Evolutionary conservation across 208 protist genomes (phyloP).

Genomic region (Novymonas esmeraldas): DNA sequence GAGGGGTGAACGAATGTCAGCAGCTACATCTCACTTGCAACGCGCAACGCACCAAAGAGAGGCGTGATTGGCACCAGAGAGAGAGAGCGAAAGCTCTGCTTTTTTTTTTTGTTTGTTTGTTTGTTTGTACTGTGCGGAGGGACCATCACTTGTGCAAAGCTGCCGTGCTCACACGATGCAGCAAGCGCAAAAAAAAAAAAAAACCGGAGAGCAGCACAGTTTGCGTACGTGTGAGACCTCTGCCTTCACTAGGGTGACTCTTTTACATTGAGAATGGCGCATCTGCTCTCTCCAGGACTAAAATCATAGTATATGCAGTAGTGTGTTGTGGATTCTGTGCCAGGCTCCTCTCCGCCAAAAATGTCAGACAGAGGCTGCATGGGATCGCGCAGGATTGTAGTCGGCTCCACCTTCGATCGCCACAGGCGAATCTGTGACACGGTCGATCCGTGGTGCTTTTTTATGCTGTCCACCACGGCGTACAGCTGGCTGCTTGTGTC

Average conservation of each 20-base stretch:
- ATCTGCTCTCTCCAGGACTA: constrained; percentile 32
- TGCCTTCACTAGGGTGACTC: background rate
- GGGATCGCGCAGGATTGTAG: constrained; percentile 60
- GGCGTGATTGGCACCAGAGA: too few relatives aligned
- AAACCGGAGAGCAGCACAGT: background rate
- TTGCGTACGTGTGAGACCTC: background rate
- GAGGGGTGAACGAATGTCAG: too few relatives aligned
- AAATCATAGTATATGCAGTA: constrained; percentile 76
- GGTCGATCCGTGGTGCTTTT: constrained; percentile 56
- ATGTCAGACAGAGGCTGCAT: constrained; percentile 43
- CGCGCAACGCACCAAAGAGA: too few relatives aligned
- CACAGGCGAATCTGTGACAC: constrained; percentile 52
- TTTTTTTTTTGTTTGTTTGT: too few relatives aligned
- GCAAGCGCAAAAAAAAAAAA: background rate
- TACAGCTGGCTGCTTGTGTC: constrained; percentile 38
- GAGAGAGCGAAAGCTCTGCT: background rate
- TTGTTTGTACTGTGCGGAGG: too few relatives aligned
- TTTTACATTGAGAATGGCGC: constrained; percentile 42
- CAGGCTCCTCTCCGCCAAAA: constrained; percentile 30
- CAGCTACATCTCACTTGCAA: too few relatives aligned
- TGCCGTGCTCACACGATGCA: too few relatives aligned
- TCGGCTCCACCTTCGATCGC: constrained; percentile 73
- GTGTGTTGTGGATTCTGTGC: background rate
- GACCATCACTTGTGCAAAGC: too few relatives aligned
- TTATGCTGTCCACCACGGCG: constrained; percentile 50